phyloP scores from a whole-genome alignment of 495 filamentous ascomycete species.

The Aspergillus panamensis region DNA sequence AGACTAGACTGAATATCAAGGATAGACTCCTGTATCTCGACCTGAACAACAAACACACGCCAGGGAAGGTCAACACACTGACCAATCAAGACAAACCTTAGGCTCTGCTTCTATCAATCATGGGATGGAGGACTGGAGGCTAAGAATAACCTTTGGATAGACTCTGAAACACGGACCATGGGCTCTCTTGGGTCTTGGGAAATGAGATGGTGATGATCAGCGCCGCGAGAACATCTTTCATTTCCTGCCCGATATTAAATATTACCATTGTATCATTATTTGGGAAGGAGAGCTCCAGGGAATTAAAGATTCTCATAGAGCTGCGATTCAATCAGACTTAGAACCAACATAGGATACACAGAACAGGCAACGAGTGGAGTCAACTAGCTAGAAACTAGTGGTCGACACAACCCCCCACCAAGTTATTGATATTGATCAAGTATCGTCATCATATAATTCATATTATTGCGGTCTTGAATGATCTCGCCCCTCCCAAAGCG shows the following conservation, averaged over 20 bases:
- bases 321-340: too few relatives aligned
- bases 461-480: not conserved
- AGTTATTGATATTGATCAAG: not conserved
- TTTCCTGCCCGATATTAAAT: slow-evolving; percentile 9
- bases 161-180: slow-evolving; percentile 31
- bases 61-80: not conserved
- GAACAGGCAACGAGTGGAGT: slow-evolving; percentile 15
- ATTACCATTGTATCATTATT: too few relatives aligned
- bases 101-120: not conserved
- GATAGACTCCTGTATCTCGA: too few relatives aligned
- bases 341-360: not conserved
- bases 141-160: slow-evolving; percentile 1
- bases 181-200: slow-evolving; percentile 26
- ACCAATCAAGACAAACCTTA: not conserved
- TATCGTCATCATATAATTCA: not conserved
- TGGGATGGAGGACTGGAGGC: not conserved
- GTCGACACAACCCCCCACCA: slow-evolving; percentile 10
- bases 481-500: not conserved
- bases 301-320: too few relatives aligned
- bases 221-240: slow-evolving; percentile 3
- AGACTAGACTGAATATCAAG: too few relatives aligned
- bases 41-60: too few relatives aligned
- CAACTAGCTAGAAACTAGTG: not conserved
- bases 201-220: slow-evolving; percentile 34
- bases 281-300: too few relatives aligned